Conservation (phyloP, 257 asterid species). For the Solanum habrochaites region DNA sequence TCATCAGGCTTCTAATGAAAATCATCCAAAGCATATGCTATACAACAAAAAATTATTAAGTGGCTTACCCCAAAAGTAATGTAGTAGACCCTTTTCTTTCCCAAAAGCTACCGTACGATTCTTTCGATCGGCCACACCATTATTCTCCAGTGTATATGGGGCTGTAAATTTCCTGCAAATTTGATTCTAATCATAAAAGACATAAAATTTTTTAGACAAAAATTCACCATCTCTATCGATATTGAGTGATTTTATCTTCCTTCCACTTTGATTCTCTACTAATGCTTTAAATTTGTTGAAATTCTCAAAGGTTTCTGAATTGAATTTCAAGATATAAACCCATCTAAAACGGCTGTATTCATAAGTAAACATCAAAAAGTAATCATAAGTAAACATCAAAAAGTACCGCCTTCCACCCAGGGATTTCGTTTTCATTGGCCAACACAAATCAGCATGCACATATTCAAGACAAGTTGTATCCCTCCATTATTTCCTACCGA, state of each 20-base stretch:
- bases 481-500: too few relatives aligned
- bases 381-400: not conserved
- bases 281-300: not conserved
- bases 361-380: not conserved
- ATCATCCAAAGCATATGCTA: not conserved
- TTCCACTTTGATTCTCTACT: constrained; percentile 1
- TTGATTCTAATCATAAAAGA: too few relatives aligned
- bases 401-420: not conserved
- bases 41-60: not conserved
- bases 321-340: not conserved
- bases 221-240: not conserved
- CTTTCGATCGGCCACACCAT: too few relatives aligned
- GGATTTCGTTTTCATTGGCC: too few relatives aligned
- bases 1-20: not conserved
- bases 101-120: too few relatives aligned
- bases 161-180: too few relatives aligned
- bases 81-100: not conserved
- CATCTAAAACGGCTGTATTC: not conserved
- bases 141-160: too few relatives aligned
- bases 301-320: not conserved
- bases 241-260: not conserved
- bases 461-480: not conserved
- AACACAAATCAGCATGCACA: not conserved
- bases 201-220: too few relatives aligned
- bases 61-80: not conserved